Percentiles rank a stretch among this genome's conserved stretches.
phyloP scores from a whole-genome alignment of 2,329 filamentous ascomycete genomes.

The Colletotrichum spinosum region DNA sequence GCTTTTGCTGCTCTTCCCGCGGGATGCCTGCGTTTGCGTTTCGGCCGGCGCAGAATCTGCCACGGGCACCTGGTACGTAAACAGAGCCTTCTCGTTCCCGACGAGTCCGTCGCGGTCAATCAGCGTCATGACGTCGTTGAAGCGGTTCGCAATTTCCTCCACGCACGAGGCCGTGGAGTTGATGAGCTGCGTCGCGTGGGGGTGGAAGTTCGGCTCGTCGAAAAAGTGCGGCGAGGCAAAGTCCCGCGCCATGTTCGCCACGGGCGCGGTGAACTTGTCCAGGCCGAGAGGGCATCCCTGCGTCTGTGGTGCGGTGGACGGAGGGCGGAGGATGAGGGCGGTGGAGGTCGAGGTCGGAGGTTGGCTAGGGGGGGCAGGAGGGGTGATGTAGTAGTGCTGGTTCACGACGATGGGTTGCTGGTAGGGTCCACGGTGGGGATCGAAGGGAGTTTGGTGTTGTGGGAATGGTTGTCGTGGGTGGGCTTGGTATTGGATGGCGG shows the following conservation, averaged over 20 bases:
- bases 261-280: conserved; percentile 53
- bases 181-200: conserved; percentile 55
- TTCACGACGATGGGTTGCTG: conserved; percentile 61
- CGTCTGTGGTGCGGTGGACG: conserved; percentile 6
- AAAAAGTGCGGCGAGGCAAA: conserved; percentile 54
- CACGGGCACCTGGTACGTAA: conserved; percentile 48
- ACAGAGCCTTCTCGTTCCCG: conserved; percentile 67
- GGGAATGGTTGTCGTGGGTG: conserved; percentile 40
- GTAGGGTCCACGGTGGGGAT: conserved; percentile 31
- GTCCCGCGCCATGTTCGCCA: conserved; percentile 56
- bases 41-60: no score
- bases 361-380: conserved; percentile 21
- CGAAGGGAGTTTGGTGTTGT: conserved; percentile 38
- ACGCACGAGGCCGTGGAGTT: conserved; percentile 61
- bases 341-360: conserved; percentile 9
- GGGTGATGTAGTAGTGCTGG: conserved; percentile 61
- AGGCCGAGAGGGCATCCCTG: conserved; percentile 40
- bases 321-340: conserved; percentile 29
- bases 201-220: conserved; percentile 48
- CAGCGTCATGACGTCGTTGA: conserved; percentile 76
- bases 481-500: conserved; percentile 21
- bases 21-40: conserved; percentile 8
- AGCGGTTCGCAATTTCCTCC: conserved; percentile 70
- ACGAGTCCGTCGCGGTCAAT: conserved; percentile 73
- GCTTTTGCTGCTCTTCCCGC: conserved; percentile 8